These are phyloP conservation scores for Vitis amurensis DNA, from an alignment of 164 flowering plant species.

Conservation along the genomic window DNA sequence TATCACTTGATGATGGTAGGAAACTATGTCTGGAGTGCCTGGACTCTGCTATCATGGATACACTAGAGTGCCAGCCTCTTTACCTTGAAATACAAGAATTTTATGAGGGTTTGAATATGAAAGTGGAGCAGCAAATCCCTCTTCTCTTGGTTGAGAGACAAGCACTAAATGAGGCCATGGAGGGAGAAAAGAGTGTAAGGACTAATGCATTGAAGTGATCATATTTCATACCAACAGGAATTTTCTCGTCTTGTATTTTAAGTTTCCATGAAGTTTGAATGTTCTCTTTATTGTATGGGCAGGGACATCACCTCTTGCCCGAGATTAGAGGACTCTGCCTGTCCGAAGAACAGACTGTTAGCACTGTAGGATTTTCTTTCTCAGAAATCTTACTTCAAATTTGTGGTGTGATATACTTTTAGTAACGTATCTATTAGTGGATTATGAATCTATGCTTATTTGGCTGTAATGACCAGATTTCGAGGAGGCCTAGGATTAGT, in stretches of 20 bases:
- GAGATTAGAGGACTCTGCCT: constrained; percentile 96
- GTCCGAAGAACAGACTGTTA: constrained; percentile 88
- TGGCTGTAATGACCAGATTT: constrained; percentile 36
- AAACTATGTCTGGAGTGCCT: constrained; percentile 70
- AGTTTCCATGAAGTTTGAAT: neutral
- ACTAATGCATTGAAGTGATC: no score
- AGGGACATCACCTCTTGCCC: constrained; percentile 93
- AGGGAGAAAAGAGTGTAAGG: constrained; percentile 3
- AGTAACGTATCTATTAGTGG: neutral
- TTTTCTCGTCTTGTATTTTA: neutral
- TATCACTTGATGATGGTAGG: constrained; percentile 63
- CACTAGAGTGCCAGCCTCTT: constrained; percentile 60
- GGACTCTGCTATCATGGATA: constrained; percentile 68
- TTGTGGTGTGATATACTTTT: neutral
- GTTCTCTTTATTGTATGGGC: constrained; percentile 3
- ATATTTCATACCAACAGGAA: no score
- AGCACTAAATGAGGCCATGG: constrained; percentile 44
- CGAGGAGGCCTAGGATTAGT: constrained; percentile 75
- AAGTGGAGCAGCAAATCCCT: constrained; percentile 60
- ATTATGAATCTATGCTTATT: neutral
- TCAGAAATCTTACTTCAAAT: neutral
- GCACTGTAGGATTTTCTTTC: constrained; percentile 56
- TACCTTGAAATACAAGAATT: constrained; percentile 58
- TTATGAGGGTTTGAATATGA: constrained; percentile 63
- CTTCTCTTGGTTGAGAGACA: constrained; percentile 52